A percentile compares a stretch with the other conserved stretches of the same genome.
Conservation (phyloP, 169 alveolate species). For the Plasmodium gaboni region DNA sequence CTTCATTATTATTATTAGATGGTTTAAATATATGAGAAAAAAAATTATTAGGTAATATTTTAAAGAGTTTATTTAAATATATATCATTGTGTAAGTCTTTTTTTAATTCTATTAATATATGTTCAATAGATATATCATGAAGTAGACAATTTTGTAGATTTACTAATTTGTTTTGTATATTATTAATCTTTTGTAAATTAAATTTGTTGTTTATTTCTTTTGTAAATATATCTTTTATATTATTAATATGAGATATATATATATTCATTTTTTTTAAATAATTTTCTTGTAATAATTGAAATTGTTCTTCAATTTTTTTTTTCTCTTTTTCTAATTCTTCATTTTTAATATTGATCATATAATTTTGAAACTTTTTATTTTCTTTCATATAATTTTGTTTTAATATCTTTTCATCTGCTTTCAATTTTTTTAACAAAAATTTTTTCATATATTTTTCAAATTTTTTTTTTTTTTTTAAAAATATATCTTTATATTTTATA, state of each 20-base stretch:
- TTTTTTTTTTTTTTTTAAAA: slow-evolving; percentile 41
- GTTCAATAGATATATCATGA: slow-evolving; percentile 61
- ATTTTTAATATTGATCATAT: slow-evolving; percentile 15
- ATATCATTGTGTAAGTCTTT: slow-evolving; percentile 24
- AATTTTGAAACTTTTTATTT: slow-evolving; percentile 28
- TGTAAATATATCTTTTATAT: slow-evolving; percentile 17
- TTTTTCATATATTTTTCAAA: slow-evolving; percentile 25
- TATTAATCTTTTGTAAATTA: slow-evolving; percentile 32
- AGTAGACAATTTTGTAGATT: slow-evolving; percentile 65
- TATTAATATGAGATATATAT: slow-evolving; percentile 55
- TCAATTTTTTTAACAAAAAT: slow-evolving; percentile 36
- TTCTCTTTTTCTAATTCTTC: slow-evolving; percentile 54
- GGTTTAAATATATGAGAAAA: slow-evolving; percentile 51
- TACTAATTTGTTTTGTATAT: slow-evolving; percentile 38
- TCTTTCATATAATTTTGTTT: slow-evolving; percentile 44
- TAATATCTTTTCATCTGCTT: slow-evolving; percentile 38
- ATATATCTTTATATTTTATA: slow-evolving; percentile 49
- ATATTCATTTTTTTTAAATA: slow-evolving; percentile 61
- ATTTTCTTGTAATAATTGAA: slow-evolving; percentile 23
- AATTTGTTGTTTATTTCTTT: slow-evolving; percentile 18
- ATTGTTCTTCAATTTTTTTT: slow-evolving; percentile 23
- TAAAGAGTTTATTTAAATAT: slow-evolving; percentile 26
- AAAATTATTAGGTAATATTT: slow-evolving; percentile 32
- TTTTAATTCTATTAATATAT: slow-evolving; percentile 32
- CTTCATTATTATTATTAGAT: slow-evolving; percentile 12